These are phyloP conservation scores for Avena insularis DNA, from an alignment of 176 grass and related monocot species.

Conservation along the genomic window DNA sequence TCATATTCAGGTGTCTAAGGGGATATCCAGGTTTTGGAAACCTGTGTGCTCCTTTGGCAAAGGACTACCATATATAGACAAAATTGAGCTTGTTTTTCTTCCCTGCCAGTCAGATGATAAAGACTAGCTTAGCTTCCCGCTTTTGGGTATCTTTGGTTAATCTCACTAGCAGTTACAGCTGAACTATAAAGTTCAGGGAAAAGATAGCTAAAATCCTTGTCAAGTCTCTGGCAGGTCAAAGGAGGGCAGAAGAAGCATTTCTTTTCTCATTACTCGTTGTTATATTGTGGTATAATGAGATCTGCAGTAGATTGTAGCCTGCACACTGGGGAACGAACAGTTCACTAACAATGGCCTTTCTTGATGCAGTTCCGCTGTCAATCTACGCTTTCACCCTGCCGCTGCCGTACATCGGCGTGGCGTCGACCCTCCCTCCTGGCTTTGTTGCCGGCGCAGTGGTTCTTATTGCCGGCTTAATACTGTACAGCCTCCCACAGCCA, in stretches of 20 bases:
- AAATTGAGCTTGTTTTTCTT: background rate
- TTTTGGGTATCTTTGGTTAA: slow-evolving; percentile 9
- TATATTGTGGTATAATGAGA: slow-evolving; percentile 15
- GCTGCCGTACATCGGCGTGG: slow-evolving; percentile 85
- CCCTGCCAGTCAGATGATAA: background rate
- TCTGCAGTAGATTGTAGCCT: slow-evolving; percentile 14
- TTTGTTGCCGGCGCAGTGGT: slow-evolving; percentile 78
- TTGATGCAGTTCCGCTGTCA: slow-evolving; percentile 84
- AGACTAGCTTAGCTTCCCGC: background rate
- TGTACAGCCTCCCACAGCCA: slow-evolving; percentile 67
- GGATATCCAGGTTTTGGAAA: background rate
- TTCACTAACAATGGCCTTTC: slow-evolving; percentile 31
- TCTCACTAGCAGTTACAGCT: background rate
- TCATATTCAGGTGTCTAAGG: background rate
- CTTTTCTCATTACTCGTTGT: slow-evolving; percentile 1
- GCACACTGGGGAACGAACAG: background rate
- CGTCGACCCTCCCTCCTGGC: slow-evolving; percentile 78
- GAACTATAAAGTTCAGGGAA: background rate
- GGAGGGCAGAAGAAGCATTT: background rate
- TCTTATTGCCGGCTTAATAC: slow-evolving; percentile 68
- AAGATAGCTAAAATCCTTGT: background rate
- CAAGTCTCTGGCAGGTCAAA: background rate
- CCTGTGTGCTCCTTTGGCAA: slow-evolving; percentile 19
- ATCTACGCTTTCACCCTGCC: slow-evolving; percentile 98
- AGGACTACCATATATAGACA: background rate